These are phyloP conservation scores for Fonsecaea erecta DNA, from an alignment of 2,329 filamentous ascomycete genomes.

Conservation along the genomic window DNA sequence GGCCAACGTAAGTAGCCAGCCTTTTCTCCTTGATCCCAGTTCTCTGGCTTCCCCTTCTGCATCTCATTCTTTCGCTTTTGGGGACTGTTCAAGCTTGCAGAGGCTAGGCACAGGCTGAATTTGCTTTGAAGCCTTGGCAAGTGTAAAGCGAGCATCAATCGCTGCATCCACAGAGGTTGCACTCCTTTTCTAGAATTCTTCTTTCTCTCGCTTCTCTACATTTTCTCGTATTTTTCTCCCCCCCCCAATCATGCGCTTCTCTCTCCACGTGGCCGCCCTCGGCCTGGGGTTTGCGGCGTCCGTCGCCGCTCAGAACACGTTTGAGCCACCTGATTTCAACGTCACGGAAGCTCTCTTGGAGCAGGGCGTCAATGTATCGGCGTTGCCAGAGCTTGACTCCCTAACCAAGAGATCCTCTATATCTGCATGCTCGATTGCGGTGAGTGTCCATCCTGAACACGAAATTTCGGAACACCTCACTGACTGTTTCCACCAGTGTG, in stretches of 20 bases:
- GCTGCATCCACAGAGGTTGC: neutral
- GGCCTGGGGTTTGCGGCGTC: constrained; percentile 7
- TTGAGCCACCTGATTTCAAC: constrained; percentile 29
- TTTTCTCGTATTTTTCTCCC: neutral
- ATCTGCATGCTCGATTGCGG: constrained; percentile 23
- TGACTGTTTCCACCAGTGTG: constrained; percentile 19
- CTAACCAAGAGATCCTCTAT: constrained; percentile 18
- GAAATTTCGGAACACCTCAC: neutral
- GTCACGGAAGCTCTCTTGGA: constrained; percentile 26
- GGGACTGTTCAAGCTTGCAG: neutral
- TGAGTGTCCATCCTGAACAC: neutral
- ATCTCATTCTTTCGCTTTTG: neutral
- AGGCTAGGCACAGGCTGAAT: neutral
- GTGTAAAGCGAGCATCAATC: neutral
- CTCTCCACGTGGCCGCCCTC: constrained; percentile 5
- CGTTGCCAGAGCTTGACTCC: constrained; percentile 14
- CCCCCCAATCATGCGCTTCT: constrained; percentile 21
- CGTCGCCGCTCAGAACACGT: constrained; percentile 10
- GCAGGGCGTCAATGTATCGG: constrained; percentile 22
- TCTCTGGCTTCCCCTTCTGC: constrained; percentile 1
- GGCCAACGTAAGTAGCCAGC: constrained; percentile 1
- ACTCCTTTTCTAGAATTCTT: neutral
- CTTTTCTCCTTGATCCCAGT: neutral
- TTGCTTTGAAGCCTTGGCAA: neutral
- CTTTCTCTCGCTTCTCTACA: neutral